Conservation (phyloP, 2,329 filamentous ascomycete species). For the Endocalyx cinctus region DNA sequence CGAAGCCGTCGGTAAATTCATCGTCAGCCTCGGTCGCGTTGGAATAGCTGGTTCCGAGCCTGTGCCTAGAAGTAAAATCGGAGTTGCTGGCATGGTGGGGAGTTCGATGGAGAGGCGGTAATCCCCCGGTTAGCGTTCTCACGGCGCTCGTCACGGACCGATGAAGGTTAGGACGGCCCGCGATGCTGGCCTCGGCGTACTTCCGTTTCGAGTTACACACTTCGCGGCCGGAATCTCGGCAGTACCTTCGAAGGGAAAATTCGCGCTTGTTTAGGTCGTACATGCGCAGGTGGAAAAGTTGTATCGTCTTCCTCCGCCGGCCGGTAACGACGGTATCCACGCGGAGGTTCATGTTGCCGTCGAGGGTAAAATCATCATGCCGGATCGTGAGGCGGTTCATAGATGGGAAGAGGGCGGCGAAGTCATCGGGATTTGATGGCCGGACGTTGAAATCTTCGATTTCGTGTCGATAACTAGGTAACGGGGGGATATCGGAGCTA, state of each 20-base stretch:
- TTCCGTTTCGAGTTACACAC: slow-evolving; percentile 80
- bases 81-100: slow-evolving; percentile 31
- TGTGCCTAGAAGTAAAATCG: slow-evolving; percentile 22
- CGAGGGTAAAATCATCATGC: slow-evolving; percentile 83
- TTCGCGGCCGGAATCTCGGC: slow-evolving; percentile 86
- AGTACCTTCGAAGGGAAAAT: slow-evolving; percentile 88
- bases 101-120: slow-evolving; percentile 32
- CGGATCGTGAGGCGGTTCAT: slow-evolving; percentile 74
- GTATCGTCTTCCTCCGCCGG: slow-evolving; percentile 61
- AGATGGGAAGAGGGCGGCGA: slow-evolving; percentile 82
- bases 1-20: slow-evolving; percentile 23
- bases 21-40: slow-evolving; percentile 24
- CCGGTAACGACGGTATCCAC: slow-evolving; percentile 72
- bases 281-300: slow-evolving; percentile 93
- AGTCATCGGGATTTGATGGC: slow-evolving; percentile 75
- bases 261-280: slow-evolving; percentile 81
- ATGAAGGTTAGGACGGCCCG: slow-evolving; percentile 36
- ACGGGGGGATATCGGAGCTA: slow-evolving; percentile 40
- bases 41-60: slow-evolving; percentile 34
- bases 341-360: slow-evolving; percentile 95
- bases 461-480: slow-evolving; percentile 59
- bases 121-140: slow-evolving; percentile 37
- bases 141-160: slow-evolving; percentile 46
- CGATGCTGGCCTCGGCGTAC: slow-evolving; percentile 49
- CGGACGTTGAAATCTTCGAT: slow-evolving; percentile 62